phyloP scores from a whole-genome alignment of 176 grass and related monocot genomes.

The Pontederia crassipes region DNA sequence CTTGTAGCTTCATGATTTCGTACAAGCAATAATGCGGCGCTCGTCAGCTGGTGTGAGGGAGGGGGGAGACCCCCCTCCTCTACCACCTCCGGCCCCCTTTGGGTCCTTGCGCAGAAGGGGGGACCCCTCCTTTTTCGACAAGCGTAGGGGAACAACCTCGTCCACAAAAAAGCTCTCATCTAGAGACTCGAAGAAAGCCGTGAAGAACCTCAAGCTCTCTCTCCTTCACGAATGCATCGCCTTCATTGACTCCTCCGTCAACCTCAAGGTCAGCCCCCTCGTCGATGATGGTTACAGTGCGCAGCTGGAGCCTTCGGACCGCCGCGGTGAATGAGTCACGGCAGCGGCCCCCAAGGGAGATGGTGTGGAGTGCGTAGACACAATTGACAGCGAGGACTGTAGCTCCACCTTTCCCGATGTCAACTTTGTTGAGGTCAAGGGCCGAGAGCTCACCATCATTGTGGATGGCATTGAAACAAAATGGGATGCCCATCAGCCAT shows the following conservation, averaged over 20 bases:
- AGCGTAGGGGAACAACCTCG: slow-evolving; percentile 26
- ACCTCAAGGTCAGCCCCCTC: slow-evolving; percentile 66
- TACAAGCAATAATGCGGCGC: too few relatives aligned
- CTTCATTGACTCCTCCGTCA: slow-evolving; percentile 36
- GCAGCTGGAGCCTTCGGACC: slow-evolving; percentile 49
- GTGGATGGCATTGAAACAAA: slow-evolving; percentile 73
- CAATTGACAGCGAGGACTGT: slow-evolving; percentile 65
- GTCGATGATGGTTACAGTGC: slow-evolving; percentile 73
- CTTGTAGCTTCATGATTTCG: too few relatives aligned
- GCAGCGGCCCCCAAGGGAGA: slow-evolving; percentile 36
- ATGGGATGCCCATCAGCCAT: slow-evolving; percentile 91
- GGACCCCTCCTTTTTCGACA: too few relatives aligned
- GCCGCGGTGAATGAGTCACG: slow-evolving; percentile 45
- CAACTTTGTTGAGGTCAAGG: slow-evolving; percentile 68
- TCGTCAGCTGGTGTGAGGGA: too few relatives aligned
- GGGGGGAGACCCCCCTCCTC: too few relatives aligned
- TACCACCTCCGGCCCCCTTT: too few relatives aligned
- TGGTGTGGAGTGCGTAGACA: slow-evolving; percentile 53
- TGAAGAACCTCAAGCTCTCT: slow-evolving; percentile 74
- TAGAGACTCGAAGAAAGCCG: slow-evolving; percentile 79
- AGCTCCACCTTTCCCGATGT: slow-evolving; percentile 31
- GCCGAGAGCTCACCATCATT: slow-evolving; percentile 66
- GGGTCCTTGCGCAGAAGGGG: too few relatives aligned
- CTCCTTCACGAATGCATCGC: slow-evolving; percentile 66
- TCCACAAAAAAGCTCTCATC: slow-evolving; percentile 81